Conservation (phyloP, 1,139 yeast genomes). For the Yamadazyma jaroonii region DNA sequence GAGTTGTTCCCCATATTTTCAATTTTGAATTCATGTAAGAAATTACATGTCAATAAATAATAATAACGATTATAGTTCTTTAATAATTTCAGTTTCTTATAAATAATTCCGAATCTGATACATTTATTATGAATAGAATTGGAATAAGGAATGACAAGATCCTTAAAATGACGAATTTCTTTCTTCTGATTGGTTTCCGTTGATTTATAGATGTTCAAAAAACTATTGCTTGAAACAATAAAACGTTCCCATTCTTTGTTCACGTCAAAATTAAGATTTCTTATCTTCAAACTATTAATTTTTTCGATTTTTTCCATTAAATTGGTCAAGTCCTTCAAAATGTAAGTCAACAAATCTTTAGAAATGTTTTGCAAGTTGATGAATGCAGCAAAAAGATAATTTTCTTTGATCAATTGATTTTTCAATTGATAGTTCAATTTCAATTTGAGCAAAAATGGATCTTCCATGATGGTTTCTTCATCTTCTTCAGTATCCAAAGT, state of each 20-base stretch:
- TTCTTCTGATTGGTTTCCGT: slow-evolving; percentile 24
- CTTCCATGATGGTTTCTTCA: slow-evolving; percentile 28
- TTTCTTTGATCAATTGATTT: slow-evolving; percentile 42
- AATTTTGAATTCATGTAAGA: slow-evolving; percentile 42
- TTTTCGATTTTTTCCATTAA: slow-evolving; percentile 37
- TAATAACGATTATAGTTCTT: slow-evolving; percentile 39
- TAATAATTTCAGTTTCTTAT: slow-evolving; percentile 41
- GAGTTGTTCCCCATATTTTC: slow-evolving; percentile 18
- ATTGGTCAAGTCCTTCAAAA: slow-evolving; percentile 35
- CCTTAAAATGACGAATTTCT: slow-evolving; percentile 29
- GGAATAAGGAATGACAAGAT: slow-evolving; percentile 33
- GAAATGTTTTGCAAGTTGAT: slow-evolving; percentile 44
- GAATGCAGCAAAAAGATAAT: slow-evolving; percentile 44
- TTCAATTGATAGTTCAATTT: slow-evolving; percentile 42
- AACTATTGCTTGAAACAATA: slow-evolving; percentile 33
- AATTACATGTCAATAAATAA: slow-evolving; percentile 44
- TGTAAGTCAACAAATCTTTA: slow-evolving; percentile 38
- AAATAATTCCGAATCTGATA: slow-evolving; percentile 41
- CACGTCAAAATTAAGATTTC: slow-evolving; percentile 18
- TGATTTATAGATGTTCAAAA: slow-evolving; percentile 29
- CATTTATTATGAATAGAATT: slow-evolving; percentile 44
- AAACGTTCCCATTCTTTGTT: slow-evolving; percentile 40
- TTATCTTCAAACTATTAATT: slow-evolving; percentile 15
- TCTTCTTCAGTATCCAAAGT: slow-evolving; percentile 21
- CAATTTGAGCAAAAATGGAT: slow-evolving; percentile 43